phyloP scores from a whole-genome alignment of 805 yeast species.

The Jamesozyma gamospora region DNA sequence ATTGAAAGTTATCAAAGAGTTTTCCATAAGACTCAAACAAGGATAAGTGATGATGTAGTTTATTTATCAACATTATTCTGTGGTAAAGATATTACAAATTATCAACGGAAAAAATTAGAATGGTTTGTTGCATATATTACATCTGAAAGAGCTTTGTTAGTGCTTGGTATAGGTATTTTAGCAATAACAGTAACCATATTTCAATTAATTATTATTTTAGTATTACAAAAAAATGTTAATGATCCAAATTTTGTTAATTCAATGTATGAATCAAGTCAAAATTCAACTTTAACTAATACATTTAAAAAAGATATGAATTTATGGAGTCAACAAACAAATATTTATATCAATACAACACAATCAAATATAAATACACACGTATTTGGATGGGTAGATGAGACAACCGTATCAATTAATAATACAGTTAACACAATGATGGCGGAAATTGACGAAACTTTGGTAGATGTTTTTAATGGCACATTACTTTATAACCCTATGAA shows the following conservation, averaged over 20 bases:
- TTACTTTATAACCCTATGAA: slow-evolving; percentile 53
- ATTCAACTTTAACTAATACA: slow-evolving; percentile 4
- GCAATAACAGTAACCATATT: slow-evolving; percentile 47
- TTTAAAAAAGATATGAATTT: slow-evolving; percentile 28
- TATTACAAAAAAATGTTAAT: slow-evolving; percentile 6
- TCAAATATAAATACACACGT: slow-evolving; percentile 47
- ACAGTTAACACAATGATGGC: slow-evolving; percentile 50
- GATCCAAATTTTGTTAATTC: not conserved
- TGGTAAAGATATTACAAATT: not conserved
- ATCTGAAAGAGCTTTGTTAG: slow-evolving; percentile 40
- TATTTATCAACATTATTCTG: slow-evolving; percentile 1
- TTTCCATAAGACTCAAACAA: slow-evolving; percentile 16
- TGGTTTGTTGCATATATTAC: slow-evolving; percentile 38
- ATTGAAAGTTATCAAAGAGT: slow-evolving; percentile 15
- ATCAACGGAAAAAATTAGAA: slow-evolving; percentile 16
- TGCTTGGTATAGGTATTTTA: slow-evolving; percentile 44
- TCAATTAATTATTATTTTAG: slow-evolving; percentile 41
- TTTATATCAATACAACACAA: slow-evolving; percentile 41
- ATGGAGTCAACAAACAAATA: slow-evolving; percentile 54
- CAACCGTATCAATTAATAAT: slow-evolving; percentile 48
- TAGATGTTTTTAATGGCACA: slow-evolving; percentile 56
- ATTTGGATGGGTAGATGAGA: slow-evolving; percentile 53
- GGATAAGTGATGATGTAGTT: slow-evolving; percentile 5
- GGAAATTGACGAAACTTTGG: slow-evolving; percentile 50
- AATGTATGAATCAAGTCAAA: not conserved